These are phyloP conservation scores for Fusarium poae DNA, from an alignment of 2,329 filamentous ascomycete species.

Conservation along the genomic window DNA sequence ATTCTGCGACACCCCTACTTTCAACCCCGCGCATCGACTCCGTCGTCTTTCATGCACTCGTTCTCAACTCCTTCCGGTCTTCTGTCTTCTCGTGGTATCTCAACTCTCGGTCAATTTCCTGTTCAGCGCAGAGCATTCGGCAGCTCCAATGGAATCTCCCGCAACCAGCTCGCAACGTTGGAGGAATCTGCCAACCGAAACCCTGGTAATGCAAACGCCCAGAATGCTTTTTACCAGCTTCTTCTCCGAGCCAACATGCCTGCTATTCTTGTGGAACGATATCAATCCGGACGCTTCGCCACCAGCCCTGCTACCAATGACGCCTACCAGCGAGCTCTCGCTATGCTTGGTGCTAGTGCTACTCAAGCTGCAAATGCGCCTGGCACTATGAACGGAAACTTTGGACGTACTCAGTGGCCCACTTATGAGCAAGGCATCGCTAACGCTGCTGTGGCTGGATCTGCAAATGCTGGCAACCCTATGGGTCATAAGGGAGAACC, in stretches of 20 bases:
- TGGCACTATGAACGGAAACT: constrained; percentile 37
- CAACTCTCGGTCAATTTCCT: constrained; percentile 36
- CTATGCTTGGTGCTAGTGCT: constrained; percentile 51
- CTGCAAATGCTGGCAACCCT: constrained; percentile 41
- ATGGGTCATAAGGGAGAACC: constrained; percentile 84
- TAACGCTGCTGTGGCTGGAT: constrained; percentile 46
- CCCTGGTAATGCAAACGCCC: constrained; percentile 85
- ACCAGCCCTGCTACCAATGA: constrained; percentile 82
- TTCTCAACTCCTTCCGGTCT: constrained; percentile 46
- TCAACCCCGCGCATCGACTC: constrained; percentile 35
- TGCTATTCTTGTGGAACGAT: constrained; percentile 89
- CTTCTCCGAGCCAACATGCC: constrained; percentile 93
- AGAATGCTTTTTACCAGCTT: constrained; percentile 94
- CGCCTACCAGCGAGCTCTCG: constrained; percentile 81
- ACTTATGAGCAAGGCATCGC: constrained; percentile 50
- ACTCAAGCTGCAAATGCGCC: constrained; percentile 45
- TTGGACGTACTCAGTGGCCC: constrained; percentile 49
- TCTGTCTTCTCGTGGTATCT: constrained; percentile 39
- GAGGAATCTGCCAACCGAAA: constrained; percentile 96
- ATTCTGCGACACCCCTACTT: constrained; percentile 47
- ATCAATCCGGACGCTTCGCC: constrained; percentile 87
- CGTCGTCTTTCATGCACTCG: constrained; percentile 43
- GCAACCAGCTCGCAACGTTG: constrained; percentile 81
- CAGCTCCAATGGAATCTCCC: constrained; percentile 64
- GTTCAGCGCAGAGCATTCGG: constrained; percentile 56